Base-by-base conservation (phyloP, 2,329 filamentous ascomycete genomes). In the Epichloe baconii region DNA sequence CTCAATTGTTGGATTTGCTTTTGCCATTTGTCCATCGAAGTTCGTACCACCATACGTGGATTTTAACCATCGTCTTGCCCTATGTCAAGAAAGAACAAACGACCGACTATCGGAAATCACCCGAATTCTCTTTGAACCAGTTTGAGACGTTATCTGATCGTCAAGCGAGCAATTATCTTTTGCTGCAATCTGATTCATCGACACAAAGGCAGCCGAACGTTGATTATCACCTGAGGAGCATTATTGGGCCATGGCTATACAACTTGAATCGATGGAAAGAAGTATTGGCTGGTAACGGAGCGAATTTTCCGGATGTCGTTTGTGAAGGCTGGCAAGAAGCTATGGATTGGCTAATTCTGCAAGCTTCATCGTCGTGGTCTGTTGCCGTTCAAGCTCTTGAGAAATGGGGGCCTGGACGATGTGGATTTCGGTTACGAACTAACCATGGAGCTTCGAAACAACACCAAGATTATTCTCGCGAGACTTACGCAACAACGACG, bases 231-330 rank as follows among this genome's bases (percentile, higher is more conserved):
- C 61, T 90, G 51, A 78, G 78, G 55, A 79, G 82, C 0, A 62
- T 90, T 38, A 68, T 90, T 47, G 82, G 81, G 0, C 86, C 86
- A 2, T 91, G 86, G 86, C 70, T 89, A 47, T 81, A 85, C 59
- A 80, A 80, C 44, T 73, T 80, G 48, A 73, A 67, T 19, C 77
- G 82, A 50, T 82, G 83, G 71, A 76, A 53, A 21, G 46, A 49
- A 21, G 23, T 15, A 46, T 53, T 1, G 10, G 48, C 55, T 26
- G 45, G 53, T 42, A 51, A 52, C 19, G 49, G 44, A 12, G 38
- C 47, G 34, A 49, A 56, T 58, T 58, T 63, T 6, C 51, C 61
- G 7, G 60, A 56, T n/a, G 52, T 65, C 48, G 64, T 71, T 51
- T 75, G 78, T 65, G 64, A 76, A 42, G 83, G 81, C 7, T 90